Base-by-base conservation (phyloP, 73 alveolate genomes). In the Paramecium pentaurelia region DNA sequence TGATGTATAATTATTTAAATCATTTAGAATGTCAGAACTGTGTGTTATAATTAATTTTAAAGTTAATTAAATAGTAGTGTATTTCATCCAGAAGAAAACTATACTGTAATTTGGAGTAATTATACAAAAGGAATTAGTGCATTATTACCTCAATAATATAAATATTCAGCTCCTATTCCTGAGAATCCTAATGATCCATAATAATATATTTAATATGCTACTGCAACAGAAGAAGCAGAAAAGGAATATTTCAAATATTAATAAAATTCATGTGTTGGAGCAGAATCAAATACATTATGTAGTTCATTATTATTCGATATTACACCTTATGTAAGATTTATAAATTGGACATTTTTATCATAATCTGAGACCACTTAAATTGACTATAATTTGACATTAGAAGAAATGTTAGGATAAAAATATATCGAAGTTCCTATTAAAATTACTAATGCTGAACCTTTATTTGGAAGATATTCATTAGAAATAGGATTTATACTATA, bases 91-190 rank as follows among this genome's bases (percentile, higher is more conserved):
- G 88, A 75, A 38, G 68, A 75, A 14, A 75, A 75, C 20, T 75
- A 34, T n/a, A 75, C 88, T 11, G 70, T 75, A 8, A 40, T 75
- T 14, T 75, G 88, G 88, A 75, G 70, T 37, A 75, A 75, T 75
- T 75, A 75, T 10, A 75, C 88, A n/a, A 75, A 8, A 37, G 88
- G 88, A 10, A 75, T 75, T 10, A 40, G 49, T 75, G 88, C 60
- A 34, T 45, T 75, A 38, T 40, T 32, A 75, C 58, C 60, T 16
- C 8, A 40, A 40, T 32, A 75, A 34, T 75, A 75, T 10, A 75
- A 40, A 75, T 75, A 16, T 22, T 16, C 34, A 54, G 70, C 70
- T 4, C 70, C 70, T 14, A 45, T 22, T 10, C 42, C 38, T 14
- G 22, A 37, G 9, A 42, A 75, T 75, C 88, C 88, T 38, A 75